Base-by-base conservation (phyloP, 768 basidiomycete species). In the Serendipita sp. region DNA sequence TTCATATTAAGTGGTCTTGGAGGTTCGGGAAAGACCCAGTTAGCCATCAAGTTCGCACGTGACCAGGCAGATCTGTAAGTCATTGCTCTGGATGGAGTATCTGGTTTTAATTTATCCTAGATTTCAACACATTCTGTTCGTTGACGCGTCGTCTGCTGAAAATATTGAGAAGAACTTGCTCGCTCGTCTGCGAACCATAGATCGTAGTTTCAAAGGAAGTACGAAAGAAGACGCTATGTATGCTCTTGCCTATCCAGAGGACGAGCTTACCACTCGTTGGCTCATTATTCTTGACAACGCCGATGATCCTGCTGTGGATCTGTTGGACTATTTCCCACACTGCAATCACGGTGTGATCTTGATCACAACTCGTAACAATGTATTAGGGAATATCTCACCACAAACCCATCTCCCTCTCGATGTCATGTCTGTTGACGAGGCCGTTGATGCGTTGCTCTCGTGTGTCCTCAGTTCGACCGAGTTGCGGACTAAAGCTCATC, bases 201-300 rank as follows among this genome's bases (percentile, higher is more conserved):
- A 30, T 8, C 11, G 5, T n/a, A 8, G 16, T 4, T 38, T 60
- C 28, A 24, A 35, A 11, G 30, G 30, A 28, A 34, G 13, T 10
- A 37, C 16, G 16, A n/a, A n/a, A n/a, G 28, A 37, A 4, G 56
- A 60, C 10, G 56, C 56, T 10, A 32, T 60, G 56, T 1, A 60
- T 37, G n/a, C 35, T n/a, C 56, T 60, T 38, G 11, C 18, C 8
- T 28, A 60, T 38, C 56, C 56, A 60, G 18, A 60, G 24, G 34
- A 30, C 56, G 35, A 60, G 16, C 11, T 60, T 10, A 60, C 56
- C 10, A n/a, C 56, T 10, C 4, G n/a, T 3, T 60, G 56, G 56
- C 30, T 60, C 56, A 32, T 60, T n/a, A 60, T 60, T 5, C 32
- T 60, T 30, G 56, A 60, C 34, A 60, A 60, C 35, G 56, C 56